Evolutionary conservation across 2,329 filamentous ascomycete genomes (phyloP).

Genomic region (Aspergillus luchuensis): DNA sequence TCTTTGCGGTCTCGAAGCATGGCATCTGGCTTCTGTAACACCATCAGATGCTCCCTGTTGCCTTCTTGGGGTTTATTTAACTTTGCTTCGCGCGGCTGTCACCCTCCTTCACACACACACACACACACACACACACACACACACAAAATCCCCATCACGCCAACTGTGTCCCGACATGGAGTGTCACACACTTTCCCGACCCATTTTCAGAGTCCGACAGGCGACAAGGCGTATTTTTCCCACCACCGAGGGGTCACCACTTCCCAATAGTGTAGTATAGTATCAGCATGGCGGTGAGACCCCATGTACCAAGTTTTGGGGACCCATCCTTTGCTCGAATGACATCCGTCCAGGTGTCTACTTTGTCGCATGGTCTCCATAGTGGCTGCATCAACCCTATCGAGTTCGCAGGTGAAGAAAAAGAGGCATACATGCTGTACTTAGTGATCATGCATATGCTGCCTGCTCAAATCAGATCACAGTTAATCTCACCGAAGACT

Average conservation of each 20-base stretch:
- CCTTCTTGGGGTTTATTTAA: background rate
- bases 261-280: background rate
- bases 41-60: background rate
- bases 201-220: background rate
- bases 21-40: background rate
- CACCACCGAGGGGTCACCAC: background rate
- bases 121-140: background rate
- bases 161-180: slow-evolving; percentile 1
- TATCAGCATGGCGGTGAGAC: slow-evolving; percentile 5
- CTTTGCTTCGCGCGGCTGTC: slow-evolving; percentile 7
- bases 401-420: background rate
- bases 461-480: background rate
- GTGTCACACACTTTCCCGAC: slow-evolving; percentile 1
- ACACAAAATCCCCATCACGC: background rate
- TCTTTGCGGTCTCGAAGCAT: background rate
- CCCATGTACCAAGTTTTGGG: background rate
- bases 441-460: background rate
- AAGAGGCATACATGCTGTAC: background rate
- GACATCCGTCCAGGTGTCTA: slow-evolving; percentile 17
- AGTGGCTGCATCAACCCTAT: slow-evolving; percentile 9
- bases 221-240: background rate
- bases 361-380: slow-evolving; percentile 15
- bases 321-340: slow-evolving; percentile 18
- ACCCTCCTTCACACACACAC: slow-evolving; percentile 1
- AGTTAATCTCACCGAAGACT: background rate